Conservation (phyloP, 225 moss, liverwort and hornwort species). For the Takakia lepidozioides region DNA sequence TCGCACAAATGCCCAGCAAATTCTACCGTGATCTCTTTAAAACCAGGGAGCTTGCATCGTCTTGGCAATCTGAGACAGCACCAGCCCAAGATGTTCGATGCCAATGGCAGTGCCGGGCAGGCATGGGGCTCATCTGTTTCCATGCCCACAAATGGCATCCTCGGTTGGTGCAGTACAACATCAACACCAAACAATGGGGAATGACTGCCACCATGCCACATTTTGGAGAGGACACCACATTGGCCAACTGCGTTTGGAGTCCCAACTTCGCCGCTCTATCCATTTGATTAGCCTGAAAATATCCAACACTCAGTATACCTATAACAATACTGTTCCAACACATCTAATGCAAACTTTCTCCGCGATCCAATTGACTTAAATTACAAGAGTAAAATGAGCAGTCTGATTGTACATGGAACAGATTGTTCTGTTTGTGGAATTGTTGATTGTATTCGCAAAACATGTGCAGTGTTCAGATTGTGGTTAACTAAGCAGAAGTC, state of each 20-base stretch:
- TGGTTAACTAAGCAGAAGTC: too few relatives aligned
- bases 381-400: too few relatives aligned
- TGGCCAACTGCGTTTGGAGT: slow-evolving; percentile 1
- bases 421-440: too few relatives aligned
- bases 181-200: background rate
- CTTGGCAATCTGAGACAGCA: background rate
- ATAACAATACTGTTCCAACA: too few relatives aligned
- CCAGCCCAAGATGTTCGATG: slow-evolving; percentile 1
- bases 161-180: background rate
- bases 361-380: too few relatives aligned
- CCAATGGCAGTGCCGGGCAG: slow-evolving; percentile 1
- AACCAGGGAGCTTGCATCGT: background rate
- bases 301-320: too few relatives aligned
- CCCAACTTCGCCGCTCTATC: slow-evolving; percentile 1
- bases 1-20: slow-evolving; percentile 3
- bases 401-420: too few relatives aligned
- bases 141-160: slow-evolving; percentile 2
- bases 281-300: too few relatives aligned
- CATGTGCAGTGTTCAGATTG: too few relatives aligned
- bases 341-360: too few relatives aligned
- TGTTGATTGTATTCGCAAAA: too few relatives aligned
- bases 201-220: background rate
- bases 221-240: background rate
- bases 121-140: background rate
- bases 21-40: background rate